Conservation (phyloP, 2,329 filamentous ascomycete genomes). For the Xylariaceae sp. region DNA sequence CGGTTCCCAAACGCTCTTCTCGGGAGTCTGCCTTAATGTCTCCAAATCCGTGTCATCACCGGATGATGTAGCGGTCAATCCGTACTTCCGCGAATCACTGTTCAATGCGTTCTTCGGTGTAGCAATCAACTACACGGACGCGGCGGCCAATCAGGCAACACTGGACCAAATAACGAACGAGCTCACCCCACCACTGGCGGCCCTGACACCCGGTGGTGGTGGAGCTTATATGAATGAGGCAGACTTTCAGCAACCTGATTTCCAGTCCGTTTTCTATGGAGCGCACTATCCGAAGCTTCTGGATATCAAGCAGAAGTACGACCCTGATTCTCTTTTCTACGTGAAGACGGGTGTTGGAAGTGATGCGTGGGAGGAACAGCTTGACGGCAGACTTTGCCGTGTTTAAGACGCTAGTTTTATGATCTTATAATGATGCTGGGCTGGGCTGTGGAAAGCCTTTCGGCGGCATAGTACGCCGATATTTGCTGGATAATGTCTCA, state of each 20-base stretch:
- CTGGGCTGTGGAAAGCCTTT: no score
- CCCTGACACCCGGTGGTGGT: conserved; percentile 27
- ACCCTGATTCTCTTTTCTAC: conserved; percentile 31
- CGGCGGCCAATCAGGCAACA: conserved; percentile 7
- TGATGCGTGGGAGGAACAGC: not conserved
- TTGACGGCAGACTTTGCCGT: not conserved
- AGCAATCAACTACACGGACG: not conserved
- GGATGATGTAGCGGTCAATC: conserved; percentile 9
- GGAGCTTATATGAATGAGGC: conserved; percentile 52
- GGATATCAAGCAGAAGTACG: conserved; percentile 47
- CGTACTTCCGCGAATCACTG: conserved; percentile 2
- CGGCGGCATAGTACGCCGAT: no score
- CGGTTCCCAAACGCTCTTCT: not conserved
- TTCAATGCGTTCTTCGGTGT: conserved; percentile 15
- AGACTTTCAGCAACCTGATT: conserved; percentile 46
- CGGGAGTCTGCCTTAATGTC: conserved; percentile 6
- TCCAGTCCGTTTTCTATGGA: conserved; percentile 46
- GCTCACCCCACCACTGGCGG: conserved; percentile 25
- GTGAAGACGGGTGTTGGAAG: not conserved
- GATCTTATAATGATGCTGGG: no score
- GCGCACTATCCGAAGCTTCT: conserved; percentile 41
- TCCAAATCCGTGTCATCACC: not conserved
- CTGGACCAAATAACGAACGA: conserved; percentile 29
- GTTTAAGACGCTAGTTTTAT: not conserved
- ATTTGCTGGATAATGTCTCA: not conserved